Evolutionary conservation across 2,329 filamentous ascomycete genomes (phyloP).

Genomic region (Penicillium psychrosexuale): DNA sequence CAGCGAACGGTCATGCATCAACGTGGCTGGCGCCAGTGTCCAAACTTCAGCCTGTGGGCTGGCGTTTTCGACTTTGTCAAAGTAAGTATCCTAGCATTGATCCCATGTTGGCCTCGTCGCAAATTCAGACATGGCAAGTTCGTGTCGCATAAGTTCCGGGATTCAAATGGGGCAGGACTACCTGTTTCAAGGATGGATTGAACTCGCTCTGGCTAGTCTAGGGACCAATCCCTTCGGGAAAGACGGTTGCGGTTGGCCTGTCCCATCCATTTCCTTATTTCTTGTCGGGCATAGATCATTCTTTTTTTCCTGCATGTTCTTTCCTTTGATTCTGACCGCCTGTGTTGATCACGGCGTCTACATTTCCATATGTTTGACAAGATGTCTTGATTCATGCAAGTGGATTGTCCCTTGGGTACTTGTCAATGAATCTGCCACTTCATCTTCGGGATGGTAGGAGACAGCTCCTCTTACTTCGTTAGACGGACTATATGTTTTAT

Average conservation of each 20-base stretch:
- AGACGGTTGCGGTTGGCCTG: conserved; percentile 1
- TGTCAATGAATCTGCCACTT: background rate
- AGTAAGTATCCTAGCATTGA: conserved; percentile 57
- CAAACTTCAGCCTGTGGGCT: conserved; percentile 91
- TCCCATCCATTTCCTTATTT: conserved; percentile 1
- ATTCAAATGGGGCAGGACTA: conserved; percentile 25
- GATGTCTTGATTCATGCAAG: conserved; percentile 2
- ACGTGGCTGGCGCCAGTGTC: conserved; percentile 89
- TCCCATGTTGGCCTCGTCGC: conserved; percentile 33
- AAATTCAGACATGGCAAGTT: conserved; percentile 25
- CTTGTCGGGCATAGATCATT: background rate
- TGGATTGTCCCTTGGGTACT: background rate
- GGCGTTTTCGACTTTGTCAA: conserved; percentile 79
- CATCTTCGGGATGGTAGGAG: background rate
- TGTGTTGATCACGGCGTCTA: conserved; percentile 15
- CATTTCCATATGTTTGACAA: conserved; percentile 6
- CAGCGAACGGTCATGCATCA: conserved; percentile 93
- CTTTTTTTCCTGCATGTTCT: background rate
- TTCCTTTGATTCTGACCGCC: background rate
- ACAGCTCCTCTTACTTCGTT: conserved; percentile 1
- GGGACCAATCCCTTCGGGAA: conserved; percentile 11
- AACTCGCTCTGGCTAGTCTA: conserved; percentile 27
- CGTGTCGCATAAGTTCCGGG: conserved; percentile 18
- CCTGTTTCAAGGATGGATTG: conserved; percentile 39
- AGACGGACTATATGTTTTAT: background rate